Percentiles rank a stretch among this genome's conserved stretches.
Conservation (phyloP, 305 asterid genomes). For the Fraxinus xanthoxyloides region DNA sequence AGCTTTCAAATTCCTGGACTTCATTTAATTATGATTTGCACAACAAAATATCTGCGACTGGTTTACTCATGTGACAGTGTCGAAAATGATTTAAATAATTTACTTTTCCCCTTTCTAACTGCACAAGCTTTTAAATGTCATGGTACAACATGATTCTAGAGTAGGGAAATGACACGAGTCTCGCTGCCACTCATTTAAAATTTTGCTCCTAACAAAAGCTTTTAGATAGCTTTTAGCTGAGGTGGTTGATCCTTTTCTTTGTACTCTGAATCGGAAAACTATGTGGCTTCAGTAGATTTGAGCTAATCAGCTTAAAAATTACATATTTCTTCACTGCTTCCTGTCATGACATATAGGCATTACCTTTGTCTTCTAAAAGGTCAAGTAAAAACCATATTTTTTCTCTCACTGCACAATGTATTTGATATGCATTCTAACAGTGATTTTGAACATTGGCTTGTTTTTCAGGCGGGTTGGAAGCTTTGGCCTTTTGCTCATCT, state of each 20-base stretch:
- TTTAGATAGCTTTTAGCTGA: not conserved
- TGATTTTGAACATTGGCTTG: not conserved
- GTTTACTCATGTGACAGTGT: not conserved
- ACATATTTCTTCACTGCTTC: not conserved
- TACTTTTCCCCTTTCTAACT: not conserved
- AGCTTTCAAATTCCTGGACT: not conserved
- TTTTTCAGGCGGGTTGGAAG: slow-evolving; percentile 94
- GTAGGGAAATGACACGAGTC: not conserved
- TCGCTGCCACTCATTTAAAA: not conserved
- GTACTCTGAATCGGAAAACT: not conserved
- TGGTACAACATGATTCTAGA: not conserved
- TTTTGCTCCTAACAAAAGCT: not conserved
- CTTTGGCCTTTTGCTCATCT: slow-evolving; percentile 98
- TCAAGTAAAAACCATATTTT: not conserved
- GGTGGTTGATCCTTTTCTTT: not conserved
- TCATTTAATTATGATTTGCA: not conserved
- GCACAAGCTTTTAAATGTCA: not conserved
- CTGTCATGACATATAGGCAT: not conserved
- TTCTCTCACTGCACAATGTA: not conserved
- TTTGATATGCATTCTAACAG: not conserved
- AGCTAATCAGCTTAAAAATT: not conserved
- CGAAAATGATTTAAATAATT: not conserved
- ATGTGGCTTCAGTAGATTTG: not conserved
- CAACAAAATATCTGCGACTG: not conserved
- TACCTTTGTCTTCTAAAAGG: not conserved